phyloP scores from a whole-genome alignment of 768 basidiomycete species.

The Suillus occidentalis region DNA sequence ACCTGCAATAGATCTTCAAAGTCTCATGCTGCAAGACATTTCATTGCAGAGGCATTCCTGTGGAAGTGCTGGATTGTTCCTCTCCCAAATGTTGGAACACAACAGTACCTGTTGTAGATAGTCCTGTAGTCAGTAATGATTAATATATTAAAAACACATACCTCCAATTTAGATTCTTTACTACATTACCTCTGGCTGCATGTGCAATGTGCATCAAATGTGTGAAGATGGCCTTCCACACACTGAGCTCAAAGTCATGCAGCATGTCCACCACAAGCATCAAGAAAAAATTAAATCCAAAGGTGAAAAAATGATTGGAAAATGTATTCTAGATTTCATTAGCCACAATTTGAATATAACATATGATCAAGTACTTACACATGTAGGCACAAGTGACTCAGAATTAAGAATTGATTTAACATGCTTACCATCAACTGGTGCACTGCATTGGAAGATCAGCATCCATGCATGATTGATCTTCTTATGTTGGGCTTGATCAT shows the following conservation, averaged over 20 bases:
- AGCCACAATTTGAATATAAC: too few relatives aligned
- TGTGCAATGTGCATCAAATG: conserved; percentile 9
- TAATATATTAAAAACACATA: neutral
- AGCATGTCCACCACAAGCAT: conserved; percentile 18
- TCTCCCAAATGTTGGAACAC: conserved; percentile 13
- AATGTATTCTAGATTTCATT: conserved; percentile 10
- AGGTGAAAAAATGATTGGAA: neutral
- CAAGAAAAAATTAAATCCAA: conserved; percentile 14
- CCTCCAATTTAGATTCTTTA: neutral
- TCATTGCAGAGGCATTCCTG: conserved; percentile 13
- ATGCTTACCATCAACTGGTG: too few relatives aligned
- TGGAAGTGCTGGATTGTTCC: conserved; percentile 7
- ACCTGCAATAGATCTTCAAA: conserved; percentile 16
- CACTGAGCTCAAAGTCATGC: conserved; percentile 25
- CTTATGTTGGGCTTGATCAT: neutral
- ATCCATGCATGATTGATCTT: conserved; percentile 1
- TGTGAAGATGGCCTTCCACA: conserved; percentile 19
- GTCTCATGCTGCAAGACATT: conserved; percentile 9
- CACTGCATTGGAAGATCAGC: neutral
- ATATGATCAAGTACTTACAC: too few relatives aligned
- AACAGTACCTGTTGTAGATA: conserved; percentile 12
- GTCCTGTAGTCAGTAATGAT: neutral
- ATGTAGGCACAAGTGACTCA: too few relatives aligned
- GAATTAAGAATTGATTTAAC: too few relatives aligned
- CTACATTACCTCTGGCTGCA: neutral